These are phyloP conservation scores for Fraxinus cuspidata DNA, from an alignment of 257 asterid genomes.

Conservation along the genomic window DNA sequence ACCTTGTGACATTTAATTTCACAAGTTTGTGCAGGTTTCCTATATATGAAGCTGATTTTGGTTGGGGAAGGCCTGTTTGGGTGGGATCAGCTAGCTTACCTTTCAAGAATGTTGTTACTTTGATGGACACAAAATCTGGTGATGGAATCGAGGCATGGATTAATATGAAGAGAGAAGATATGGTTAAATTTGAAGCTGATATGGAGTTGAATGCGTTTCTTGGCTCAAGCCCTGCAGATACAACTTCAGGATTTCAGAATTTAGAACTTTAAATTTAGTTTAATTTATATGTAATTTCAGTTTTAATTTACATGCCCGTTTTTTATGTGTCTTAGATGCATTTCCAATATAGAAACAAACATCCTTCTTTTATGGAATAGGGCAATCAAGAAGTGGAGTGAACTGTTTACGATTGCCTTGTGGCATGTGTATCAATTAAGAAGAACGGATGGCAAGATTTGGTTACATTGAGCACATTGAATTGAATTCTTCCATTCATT, in stretches of 20 bases:
- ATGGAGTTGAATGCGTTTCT: neutral
- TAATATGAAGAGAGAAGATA: slow-evolving; percentile 36
- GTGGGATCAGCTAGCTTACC: slow-evolving; percentile 35
- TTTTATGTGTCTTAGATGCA: too few relatives aligned
- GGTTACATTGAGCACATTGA: too few relatives aligned
- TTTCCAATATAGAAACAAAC: too few relatives aligned
- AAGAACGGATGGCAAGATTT: too few relatives aligned
- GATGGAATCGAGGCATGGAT: slow-evolving; percentile 55
- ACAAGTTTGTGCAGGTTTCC: slow-evolving; percentile 60
- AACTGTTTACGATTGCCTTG: too few relatives aligned
- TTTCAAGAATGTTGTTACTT: slow-evolving; percentile 33
- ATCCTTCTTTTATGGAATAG: too few relatives aligned
- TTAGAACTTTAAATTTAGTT: neutral
- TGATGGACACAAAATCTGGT: slow-evolving; percentile 35
- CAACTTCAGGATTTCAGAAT: neutral
- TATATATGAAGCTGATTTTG: slow-evolving; percentile 49
- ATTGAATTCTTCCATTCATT: too few relatives aligned
- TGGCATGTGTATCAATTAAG: too few relatives aligned
- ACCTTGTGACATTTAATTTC: slow-evolving; percentile 36
- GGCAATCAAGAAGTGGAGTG: too few relatives aligned
- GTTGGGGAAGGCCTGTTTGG: slow-evolving; percentile 55
- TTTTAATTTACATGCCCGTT: too few relatives aligned
- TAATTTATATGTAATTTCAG: neutral
- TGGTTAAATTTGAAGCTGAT: slow-evolving; percentile 31
- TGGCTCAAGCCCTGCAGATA: neutral